Evolutionary conservation across 495 filamentous ascomycete species (phyloP).

Genomic region (Cercophora samala): DNA sequence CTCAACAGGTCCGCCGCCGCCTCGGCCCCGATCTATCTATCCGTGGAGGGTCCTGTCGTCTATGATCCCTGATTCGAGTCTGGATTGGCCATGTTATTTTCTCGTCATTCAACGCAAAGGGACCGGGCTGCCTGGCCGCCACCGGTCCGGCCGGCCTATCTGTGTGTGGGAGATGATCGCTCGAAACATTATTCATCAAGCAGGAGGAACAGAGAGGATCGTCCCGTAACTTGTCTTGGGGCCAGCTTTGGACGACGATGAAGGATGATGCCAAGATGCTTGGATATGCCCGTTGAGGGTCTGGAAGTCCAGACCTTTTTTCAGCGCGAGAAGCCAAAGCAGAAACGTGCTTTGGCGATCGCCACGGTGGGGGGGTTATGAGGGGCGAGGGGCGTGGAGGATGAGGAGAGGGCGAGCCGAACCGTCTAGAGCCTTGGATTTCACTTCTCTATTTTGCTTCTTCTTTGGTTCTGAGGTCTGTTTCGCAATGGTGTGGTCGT

Average conservation of each 20-base stretch:
- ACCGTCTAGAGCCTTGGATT: not conserved
- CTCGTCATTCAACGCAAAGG: not conserved
- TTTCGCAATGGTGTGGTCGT: not conserved
- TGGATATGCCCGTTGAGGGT: not conserved
- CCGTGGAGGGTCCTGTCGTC: not conserved
- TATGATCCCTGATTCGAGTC: not conserved
- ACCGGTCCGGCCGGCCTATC: not conserved
- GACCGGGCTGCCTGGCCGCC: not conserved
- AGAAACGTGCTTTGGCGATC: not conserved
- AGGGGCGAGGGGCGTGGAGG: not conserved
- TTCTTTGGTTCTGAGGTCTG: not conserved
- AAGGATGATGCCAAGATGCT: not conserved
- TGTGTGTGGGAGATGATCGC: not conserved
- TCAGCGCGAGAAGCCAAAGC: not conserved
- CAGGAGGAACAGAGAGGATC: not conserved
- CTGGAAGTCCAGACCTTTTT: not conserved
- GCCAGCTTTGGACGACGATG: not conserved
- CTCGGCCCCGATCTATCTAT: not conserved
- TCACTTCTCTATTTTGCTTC: not conserved
- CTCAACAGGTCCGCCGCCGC: not conserved
- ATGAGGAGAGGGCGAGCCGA: not conserved
- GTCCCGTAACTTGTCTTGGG: not conserved
- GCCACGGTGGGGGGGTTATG: not conserved
- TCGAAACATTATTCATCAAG: conserved; percentile 2
- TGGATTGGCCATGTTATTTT: not conserved